Conservation (phyloP, 2,329 filamentous ascomycete species). For the Pseudogymnoascus sp. region DNA sequence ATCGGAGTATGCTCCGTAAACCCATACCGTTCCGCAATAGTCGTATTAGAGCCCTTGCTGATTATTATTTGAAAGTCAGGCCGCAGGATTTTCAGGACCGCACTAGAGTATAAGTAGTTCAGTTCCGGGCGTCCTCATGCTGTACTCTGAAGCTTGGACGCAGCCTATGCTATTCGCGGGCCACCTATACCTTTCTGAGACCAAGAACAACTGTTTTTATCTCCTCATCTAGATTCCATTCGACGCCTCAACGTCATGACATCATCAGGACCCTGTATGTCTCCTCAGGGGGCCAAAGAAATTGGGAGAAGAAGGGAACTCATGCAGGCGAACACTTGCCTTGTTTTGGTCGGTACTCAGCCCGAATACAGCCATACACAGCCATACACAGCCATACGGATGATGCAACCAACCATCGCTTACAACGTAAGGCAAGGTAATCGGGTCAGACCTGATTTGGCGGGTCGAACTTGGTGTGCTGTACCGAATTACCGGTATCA, state of each 20-base stretch:
- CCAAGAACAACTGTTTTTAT: not conserved
- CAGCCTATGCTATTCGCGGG: not conserved
- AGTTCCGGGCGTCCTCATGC: not conserved
- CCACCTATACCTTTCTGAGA: conserved; percentile 1
- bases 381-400: not conserved
- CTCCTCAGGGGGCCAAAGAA: not conserved
- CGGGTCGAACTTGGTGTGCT: conserved; percentile 2
- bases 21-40: conserved; percentile 4
- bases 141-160: not conserved
- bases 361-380: not conserved
- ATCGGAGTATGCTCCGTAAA: not conserved
- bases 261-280: not conserved
- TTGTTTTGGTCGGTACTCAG: not conserved
- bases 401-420: conserved; percentile 4
- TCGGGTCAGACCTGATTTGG: conserved; percentile 4
- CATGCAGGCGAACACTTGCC: conserved; percentile 3
- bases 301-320: not conserved
- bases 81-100: not conserved
- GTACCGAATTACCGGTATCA: conserved; percentile 9
- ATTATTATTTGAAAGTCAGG: not conserved
- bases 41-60: not conserved
- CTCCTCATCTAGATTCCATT: not conserved
- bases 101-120: conserved; percentile 8
- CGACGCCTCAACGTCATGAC: not conserved
- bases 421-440: conserved; percentile 1